Evolutionary conservation across 2,329 filamentous ascomycete genomes (phyloP), one percentile per base, ranked within the genome.

Genomic region (Penicillium freii): DNA sequence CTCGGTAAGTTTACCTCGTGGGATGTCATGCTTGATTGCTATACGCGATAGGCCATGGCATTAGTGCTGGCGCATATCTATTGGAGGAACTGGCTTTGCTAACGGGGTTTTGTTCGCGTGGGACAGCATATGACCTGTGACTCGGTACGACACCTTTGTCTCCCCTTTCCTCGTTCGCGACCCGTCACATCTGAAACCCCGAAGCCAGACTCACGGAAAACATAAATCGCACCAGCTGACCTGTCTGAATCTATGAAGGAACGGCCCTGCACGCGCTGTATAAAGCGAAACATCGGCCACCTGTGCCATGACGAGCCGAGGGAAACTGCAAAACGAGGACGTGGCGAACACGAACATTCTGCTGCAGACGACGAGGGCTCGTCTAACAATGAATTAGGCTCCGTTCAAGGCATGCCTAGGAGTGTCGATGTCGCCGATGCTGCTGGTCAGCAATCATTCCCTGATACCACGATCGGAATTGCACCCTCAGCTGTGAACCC

Each of bases 271-370:
- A 93, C 91, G 70, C 86, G 94, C 78, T 99, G 94, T 81, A 91
- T 97, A 78, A 99, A 97, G 80, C 88, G 94, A 72, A 96, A 96
- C 79, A 99, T 99, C 75, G 94, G 93, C 69, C 94, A 99, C 77
- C 84, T 99, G 65, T 99, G 94, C 77, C 94, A 97, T 80, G 94
- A 99, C 77, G 94, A 97, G 78, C 93, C 92, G 66, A 88, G 93
- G 75, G 93, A 99, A 71, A 81, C 87, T 66, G 85, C 88, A 59
- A 96, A 94, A 78, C 93, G 92, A 77, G 78, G 84, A 67, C 96
- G 93, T 78, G 83, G 80, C 72, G 81, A 85, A 66, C 79, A 80
- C 62, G 82, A 80, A 60, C 77, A 81, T 59, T 80, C 84, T 51
- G 77, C 79, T 43, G 81, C 82, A 56, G 86, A 89, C 67, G 86